Evolutionary conservation across 208 protist species (phyloP).

Genomic region (Crithidia brevicula): DNA sequence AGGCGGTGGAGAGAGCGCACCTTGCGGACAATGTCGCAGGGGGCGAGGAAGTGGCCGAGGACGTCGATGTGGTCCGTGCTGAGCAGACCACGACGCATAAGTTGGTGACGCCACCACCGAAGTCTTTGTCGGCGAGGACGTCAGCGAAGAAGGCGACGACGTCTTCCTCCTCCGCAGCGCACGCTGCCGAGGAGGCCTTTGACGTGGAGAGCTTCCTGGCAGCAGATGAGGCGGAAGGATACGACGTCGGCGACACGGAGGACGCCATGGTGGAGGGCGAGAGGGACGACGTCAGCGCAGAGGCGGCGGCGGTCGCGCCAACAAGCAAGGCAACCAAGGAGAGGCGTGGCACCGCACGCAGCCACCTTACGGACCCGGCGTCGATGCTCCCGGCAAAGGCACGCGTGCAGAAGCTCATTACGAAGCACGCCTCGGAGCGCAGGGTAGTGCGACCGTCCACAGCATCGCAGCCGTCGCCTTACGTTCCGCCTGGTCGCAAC

Average conservation of each 20-base stretch:
- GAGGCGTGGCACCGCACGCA: constrained; percentile 14
- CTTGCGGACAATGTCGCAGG: no score
- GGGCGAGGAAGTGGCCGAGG: no score
- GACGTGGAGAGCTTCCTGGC: no score
- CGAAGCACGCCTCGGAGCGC: constrained; percentile 7
- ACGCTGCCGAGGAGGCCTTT: no score
- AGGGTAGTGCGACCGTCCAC: constrained; percentile 4
- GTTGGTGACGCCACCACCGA: no score
- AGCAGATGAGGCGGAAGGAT: not conserved
- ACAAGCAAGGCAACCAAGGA: not conserved
- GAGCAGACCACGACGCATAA: no score
- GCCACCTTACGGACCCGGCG: constrained; percentile 14
- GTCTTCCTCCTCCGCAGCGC: no score
- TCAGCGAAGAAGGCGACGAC: no score
- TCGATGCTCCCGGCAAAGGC: constrained; percentile 23
- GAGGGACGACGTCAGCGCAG: not conserved
- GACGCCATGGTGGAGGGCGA: not conserved
- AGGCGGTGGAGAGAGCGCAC: no score
- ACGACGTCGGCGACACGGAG: not conserved
- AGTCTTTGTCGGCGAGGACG: no score
- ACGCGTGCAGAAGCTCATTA: constrained; percentile 21
- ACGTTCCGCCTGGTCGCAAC: constrained; percentile 11
- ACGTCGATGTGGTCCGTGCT: no score
- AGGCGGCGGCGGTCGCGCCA: not conserved
- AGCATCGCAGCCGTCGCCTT: constrained; percentile 6